These are phyloP conservation scores for Alternaria conjuncta DNA, from an alignment of 2,329 filamentous ascomycete species.

Conservation along the genomic window DNA sequence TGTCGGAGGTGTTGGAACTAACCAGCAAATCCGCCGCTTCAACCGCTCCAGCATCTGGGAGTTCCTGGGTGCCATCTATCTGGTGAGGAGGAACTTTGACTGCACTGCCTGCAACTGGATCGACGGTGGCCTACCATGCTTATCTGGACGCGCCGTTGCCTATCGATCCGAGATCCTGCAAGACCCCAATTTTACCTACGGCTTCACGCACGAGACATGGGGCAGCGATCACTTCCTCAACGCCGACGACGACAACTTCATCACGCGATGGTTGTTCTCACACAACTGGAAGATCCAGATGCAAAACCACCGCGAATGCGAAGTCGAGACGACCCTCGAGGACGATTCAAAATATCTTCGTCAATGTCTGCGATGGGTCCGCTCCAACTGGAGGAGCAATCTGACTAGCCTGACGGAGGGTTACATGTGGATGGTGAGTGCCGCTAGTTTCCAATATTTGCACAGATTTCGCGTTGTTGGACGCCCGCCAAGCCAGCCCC, in stretches of 20 bases:
- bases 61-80: conserved; percentile 89
- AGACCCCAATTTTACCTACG: conserved; percentile 82
- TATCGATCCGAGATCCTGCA: conserved; percentile 89
- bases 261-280: conserved; percentile 92
- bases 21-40: conserved; percentile 80
- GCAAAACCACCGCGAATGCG: conserved; percentile 87
- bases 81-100: conserved; percentile 94
- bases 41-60: conserved; percentile 74
- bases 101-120: conserved; percentile 95
- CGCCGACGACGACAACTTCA: conserved; percentile 97
- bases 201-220: conserved; percentile 86
- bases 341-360: conserved; percentile 87
- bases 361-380: conserved; percentile 92
- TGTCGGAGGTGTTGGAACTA: conserved; percentile 91
- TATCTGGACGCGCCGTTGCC: conserved; percentile 91
- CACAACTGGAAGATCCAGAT: conserved; percentile 94
- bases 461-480: conserved; percentile 30
- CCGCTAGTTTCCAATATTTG: conserved; percentile 26
- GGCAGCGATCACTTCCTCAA: conserved; percentile 79
- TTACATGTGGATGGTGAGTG: conserved; percentile 82
- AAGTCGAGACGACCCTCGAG: conserved; percentile 88
- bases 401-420: conserved; percentile 86
- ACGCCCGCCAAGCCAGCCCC: conserved; percentile 39
- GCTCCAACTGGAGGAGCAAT: conserved; percentile 98
- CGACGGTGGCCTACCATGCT: conserved; percentile 94